Evolutionary conservation across 1,139 yeast genomes (phyloP).

Genomic region (Scheffersomyces lignicola): DNA sequence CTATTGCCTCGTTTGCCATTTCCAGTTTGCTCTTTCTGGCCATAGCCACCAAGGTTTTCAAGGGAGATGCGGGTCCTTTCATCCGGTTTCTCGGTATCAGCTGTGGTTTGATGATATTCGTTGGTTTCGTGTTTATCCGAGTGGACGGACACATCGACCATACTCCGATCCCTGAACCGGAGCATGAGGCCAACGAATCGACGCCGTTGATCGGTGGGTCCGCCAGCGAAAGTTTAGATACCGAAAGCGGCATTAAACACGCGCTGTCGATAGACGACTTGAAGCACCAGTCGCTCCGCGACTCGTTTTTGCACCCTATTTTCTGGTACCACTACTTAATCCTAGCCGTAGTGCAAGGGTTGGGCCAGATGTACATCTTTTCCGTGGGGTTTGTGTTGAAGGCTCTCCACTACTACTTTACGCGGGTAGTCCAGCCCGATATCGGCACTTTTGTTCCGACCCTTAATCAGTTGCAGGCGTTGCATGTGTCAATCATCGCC

Average conservation of each 20-base stretch:
- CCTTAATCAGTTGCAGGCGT: slow-evolving; percentile 53
- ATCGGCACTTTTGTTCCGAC: slow-evolving; percentile 12
- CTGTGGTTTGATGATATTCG: slow-evolving; percentile 24
- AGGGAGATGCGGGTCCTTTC: slow-evolving; percentile 24
- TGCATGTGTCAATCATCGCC: slow-evolving; percentile 73
- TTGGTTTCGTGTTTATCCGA: slow-evolving; percentile 32
- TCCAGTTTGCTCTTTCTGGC: slow-evolving; percentile 29
- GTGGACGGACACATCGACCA: slow-evolving; percentile 28
- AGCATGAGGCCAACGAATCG: slow-evolving; percentile 8
- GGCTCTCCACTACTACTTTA: slow-evolving; percentile 40
- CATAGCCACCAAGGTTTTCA: slow-evolving; percentile 20
- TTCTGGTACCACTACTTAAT: slow-evolving; percentile 54
- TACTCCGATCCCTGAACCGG: slow-evolving; percentile 10
- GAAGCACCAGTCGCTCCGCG: slow-evolving; percentile 15
- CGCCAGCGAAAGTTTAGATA: slow-evolving; percentile 5
- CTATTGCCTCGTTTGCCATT: slow-evolving; percentile 43
- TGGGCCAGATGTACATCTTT: slow-evolving; percentile 78
- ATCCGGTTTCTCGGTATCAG: slow-evolving; percentile 23
- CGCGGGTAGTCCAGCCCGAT: slow-evolving; percentile 17
- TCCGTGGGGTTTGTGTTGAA: slow-evolving; percentile 71
- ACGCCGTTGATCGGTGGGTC: slow-evolving; percentile 7
- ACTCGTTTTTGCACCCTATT: slow-evolving; percentile 23
- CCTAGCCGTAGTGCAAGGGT: slow-evolving; percentile 64
- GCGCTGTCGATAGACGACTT: slow-evolving; percentile 11
- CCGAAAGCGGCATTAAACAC: slow-evolving; percentile 5